Base-by-base conservation (phyloP, 2,329 filamentous ascomycete species). In the Lizonia empirigonia region DNA sequence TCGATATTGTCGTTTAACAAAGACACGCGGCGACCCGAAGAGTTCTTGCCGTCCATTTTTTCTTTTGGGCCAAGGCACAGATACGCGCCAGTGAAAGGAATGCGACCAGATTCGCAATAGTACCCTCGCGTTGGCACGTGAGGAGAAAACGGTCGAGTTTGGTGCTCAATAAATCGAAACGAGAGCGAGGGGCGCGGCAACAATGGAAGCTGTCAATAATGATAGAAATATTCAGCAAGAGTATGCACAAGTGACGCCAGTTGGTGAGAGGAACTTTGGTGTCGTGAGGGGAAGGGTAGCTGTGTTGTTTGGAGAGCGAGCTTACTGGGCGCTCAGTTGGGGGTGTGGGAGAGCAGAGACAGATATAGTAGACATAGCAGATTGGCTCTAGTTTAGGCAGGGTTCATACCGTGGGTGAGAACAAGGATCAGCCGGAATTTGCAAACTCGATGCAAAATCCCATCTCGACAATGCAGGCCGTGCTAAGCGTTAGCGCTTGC, bases 31-130 rank as follows among this genome's bases (percentile, higher is more conserved):
- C 77, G 75, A 68, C 77, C 77, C 59, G 68, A 74, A 62, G 75
- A 74, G 67, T 80, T 77, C 72, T 74, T 79, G 71, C 77, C 77
- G 76, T 80, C 77, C 78, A 80, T 80, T 70, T 70, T 69, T 56
- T 57, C 60, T 49, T 56, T 57, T 55, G 50, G 35, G 50, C 45
- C 50, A 52, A 50, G 56, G 55, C 47, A 53, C 63, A 66, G 50
- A 63, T 50, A 62, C 63, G 64, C 67, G 68, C 64, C 65, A 57
- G 60, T 55, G 60, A 38, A 42, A 54, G 59, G 63, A 64, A 67
- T 65, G 64, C 59, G 58, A 61, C 57, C 56, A 59, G 44, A 45
- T 50, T 56, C 47, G 55, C 56, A 27, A 22, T 42, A 33, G 44
- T 34, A 52, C 15, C 18, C 44, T 52, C 47, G 55, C 52, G 51